Evolutionary conservation across 2,329 filamentous ascomycete species (phyloP).

Genomic region (Zymoseptoria crescenta): DNA sequence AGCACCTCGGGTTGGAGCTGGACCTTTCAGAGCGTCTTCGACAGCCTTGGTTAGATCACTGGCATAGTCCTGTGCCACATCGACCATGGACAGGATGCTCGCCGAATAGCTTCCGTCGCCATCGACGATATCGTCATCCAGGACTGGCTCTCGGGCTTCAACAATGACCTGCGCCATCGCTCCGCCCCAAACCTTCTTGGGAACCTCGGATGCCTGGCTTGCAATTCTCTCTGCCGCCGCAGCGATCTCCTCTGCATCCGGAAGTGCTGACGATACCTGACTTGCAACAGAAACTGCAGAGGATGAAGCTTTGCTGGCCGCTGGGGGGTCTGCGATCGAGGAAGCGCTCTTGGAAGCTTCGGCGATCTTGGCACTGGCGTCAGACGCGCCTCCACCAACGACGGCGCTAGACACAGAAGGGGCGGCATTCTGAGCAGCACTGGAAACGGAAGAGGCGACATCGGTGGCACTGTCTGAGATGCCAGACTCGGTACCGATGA

Average conservation of each 20-base stretch:
- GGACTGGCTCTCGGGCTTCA: slow-evolving; percentile 39
- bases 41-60: slow-evolving; percentile 48
- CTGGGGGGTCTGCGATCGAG: slow-evolving; percentile 6
- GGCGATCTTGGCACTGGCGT: not conserved
- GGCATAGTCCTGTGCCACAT: slow-evolving; percentile 46
- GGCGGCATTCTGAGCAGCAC: slow-evolving; percentile 6
- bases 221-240: slow-evolving; percentile 9
- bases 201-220: slow-evolving; percentile 12
- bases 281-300: slow-evolving; percentile 22
- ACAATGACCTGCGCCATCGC: slow-evolving; percentile 46
- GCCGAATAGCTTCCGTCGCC: slow-evolving; percentile 40
- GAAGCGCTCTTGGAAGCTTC: slow-evolving; percentile 9
- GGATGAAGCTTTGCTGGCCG: slow-evolving; percentile 12
- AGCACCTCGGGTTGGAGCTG: slow-evolving; percentile 38
- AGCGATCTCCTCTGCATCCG: slow-evolving; percentile 15
- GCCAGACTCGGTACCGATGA: slow-evolving; percentile 20
- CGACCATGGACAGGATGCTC: slow-evolving; percentile 45
- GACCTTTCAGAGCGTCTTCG: slow-evolving; percentile 46
- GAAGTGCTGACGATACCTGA: slow-evolving; percentile 22
- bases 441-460: slow-evolving; percentile 19
- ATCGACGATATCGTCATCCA: slow-evolving; percentile 39
- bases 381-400: slow-evolving; percentile 7
- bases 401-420: slow-evolving; percentile 11
- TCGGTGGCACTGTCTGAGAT: slow-evolving; percentile 25
- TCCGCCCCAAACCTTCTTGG: slow-evolving; percentile 46